Evolutionary conservation across 805 yeast genomes (phyloP).

Genomic region (Candida parachauliodes): DNA sequence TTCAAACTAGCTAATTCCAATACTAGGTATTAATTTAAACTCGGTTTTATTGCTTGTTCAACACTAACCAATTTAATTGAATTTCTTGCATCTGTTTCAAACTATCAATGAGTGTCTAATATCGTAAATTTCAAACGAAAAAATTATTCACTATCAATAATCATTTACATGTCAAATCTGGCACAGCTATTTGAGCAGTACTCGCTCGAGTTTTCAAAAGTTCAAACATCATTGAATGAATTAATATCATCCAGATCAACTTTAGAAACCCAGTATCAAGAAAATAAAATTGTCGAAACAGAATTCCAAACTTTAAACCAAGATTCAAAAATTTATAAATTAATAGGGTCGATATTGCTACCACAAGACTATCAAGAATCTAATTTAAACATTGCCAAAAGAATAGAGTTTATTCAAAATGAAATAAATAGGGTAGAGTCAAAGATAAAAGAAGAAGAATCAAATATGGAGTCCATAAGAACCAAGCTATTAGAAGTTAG

Average conservation of each 20-base stretch:
- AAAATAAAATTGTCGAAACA: constrained; percentile 80
- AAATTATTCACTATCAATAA: no score
- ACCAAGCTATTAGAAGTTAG: constrained; percentile 48
- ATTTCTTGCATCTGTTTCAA: neutral
- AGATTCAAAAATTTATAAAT: constrained; percentile 76
- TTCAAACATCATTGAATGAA: constrained; percentile 48
- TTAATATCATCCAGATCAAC: constrained; percentile 72
- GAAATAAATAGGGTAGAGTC: constrained; percentile 77
- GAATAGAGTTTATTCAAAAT: constrained; percentile 79
- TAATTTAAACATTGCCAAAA: constrained; percentile 74
- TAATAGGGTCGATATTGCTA: constrained; percentile 87
- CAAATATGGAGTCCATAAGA: constrained; percentile 57
- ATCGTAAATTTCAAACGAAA: no score
- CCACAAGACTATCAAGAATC: constrained; percentile 90
- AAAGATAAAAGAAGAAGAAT: constrained; percentile 48
- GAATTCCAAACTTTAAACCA: constrained; percentile 68
- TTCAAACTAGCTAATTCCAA: no score
- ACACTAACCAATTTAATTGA: no score
- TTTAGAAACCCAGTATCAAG: constrained; percentile 92
- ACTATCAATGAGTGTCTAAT: no score
- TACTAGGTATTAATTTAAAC: no score
- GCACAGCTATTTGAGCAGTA: constrained; percentile 39
- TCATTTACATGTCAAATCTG: constrained; percentile 12
- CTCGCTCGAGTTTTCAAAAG: constrained; percentile 42
- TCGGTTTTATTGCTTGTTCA: no score